Base-by-base conservation (phyloP, 2,329 filamentous ascomycete genomes). In the Ceratocystiopsis minuta region DNA sequence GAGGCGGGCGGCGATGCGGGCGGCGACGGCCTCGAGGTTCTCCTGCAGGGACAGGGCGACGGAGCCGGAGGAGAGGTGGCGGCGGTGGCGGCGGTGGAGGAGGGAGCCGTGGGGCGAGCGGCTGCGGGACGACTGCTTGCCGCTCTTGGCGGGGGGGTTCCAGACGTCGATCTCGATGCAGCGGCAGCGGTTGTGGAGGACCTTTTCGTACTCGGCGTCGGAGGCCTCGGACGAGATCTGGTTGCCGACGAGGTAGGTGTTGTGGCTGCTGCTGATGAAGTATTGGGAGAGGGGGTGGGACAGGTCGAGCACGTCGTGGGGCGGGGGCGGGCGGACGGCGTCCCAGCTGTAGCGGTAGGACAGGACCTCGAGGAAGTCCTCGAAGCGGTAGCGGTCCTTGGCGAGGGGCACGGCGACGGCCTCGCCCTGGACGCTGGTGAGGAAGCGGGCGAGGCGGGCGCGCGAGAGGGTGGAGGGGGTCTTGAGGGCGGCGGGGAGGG, bases 141-240 rank as follows among this genome's bases (percentile, higher is more conserved):
- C 63, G 47, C 54, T 50, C 7, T 55, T 51, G 38, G 71, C 64
- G 13, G 45, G 45, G 13, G 85, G 83, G 57, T 95, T 83, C 82
- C 87, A 94, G 3, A 95, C 85, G 54, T 95, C 88, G 43, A 95
- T 90, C 57, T 95, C 87, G 38, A 95, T 85, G 54, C 86, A 95
- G 46, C 87, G 76, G 54, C 87, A 93, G 38, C 83, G 82, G 40
- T 75, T 70, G 33, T 72, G 65, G 13, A 95, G 72, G 13, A 81
- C 79, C 54, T 77, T 74, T 50, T 70, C 79, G 60, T 95, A 95
- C 13, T 80, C 75, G 43, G 86, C 76, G 0, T 79, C 75, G 24
- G 80, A 85, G 45, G 82, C 80, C 45, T 75, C 74, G 38, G 84
- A 85, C 46, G 75, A 78, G 35, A 90, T 67, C 59, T 95, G 88